Base-by-base conservation (phyloP, 331 rosid species). In the Acacia concinna region DNA sequence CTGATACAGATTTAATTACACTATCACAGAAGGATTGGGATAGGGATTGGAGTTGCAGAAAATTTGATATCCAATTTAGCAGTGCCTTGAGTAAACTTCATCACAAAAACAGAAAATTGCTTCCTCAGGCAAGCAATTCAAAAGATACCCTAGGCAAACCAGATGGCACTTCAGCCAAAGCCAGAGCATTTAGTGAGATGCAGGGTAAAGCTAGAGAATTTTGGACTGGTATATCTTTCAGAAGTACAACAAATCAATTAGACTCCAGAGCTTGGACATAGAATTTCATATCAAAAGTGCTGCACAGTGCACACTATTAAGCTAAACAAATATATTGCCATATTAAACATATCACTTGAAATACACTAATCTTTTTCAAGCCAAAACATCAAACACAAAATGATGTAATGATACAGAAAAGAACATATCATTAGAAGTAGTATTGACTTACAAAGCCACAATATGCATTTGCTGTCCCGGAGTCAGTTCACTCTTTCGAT, bases 191-290 rank as follows among this genome's bases (percentile, higher is more conserved):
- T 54, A 15, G 40, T 8, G 37, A 40, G 34, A n/a, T 25, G 27
- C 18, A 20, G 41, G 28, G 66, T 23, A 27, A 3, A 8, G 37
- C 66, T 74, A 18, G 41, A 27, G 20, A 71, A 23, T 4, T 57
- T 34, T 14, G 68, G 31, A 73, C 85, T 85, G 86, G 72, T 85
- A 89, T 81, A 89, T 81, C 90, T 85, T 74, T 37, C 9, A 34
- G 30, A 28, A 2, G 47, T 8, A 20, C 4, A n/a, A 12, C 71
- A 35, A 35, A 20, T 35, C 71, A 35, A 20, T 66, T 25, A 65
- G 28, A 56, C 8, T 60, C 11, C 31, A 54, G 21, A 15, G 18
- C 37, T 23, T 35, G 20, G 4, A 21, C 9, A 59, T 31, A 32
- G 15, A 62, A 25, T 31, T 75, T 63, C 57, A 32, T 8, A 37